Conservation (phyloP, 2,329 filamentous ascomycete genomes). For the Colletotrichum camelliae region DNA sequence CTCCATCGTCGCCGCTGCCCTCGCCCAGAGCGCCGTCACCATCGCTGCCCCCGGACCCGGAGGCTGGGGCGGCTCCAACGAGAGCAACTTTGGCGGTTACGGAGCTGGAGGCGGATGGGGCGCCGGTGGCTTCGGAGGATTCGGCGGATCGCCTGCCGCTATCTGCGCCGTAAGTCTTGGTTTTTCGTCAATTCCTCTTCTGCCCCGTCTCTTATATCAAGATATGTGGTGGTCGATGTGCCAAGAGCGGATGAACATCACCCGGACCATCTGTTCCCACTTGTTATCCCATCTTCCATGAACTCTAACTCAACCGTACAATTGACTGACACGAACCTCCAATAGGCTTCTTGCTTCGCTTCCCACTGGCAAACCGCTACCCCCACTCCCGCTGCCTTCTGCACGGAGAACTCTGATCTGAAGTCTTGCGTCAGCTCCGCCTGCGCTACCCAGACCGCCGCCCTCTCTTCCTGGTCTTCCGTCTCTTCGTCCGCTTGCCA, state of each 20-base stretch:
- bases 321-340: background rate
- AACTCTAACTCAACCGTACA: background rate
- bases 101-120: background rate
- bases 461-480: conserved; percentile 24
- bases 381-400: conserved; percentile 27
- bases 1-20: conserved; percentile 10
- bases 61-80: background rate
- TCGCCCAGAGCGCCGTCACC: conserved; percentile 10
- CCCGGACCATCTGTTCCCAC: background rate
- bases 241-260: background rate
- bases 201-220: background rate
- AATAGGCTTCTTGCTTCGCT: conserved; percentile 27
- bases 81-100: conserved; percentile 9
- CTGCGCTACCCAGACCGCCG: conserved; percentile 24
- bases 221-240: background rate
- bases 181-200: background rate
- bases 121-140: conserved; percentile 8
- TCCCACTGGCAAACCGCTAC: conserved; percentile 29
- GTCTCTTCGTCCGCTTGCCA: conserved; percentile 27
- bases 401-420: conserved; percentile 19
- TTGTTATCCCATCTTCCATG: background rate
- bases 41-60: conserved; percentile 10
- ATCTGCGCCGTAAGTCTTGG: conserved; percentile 11
- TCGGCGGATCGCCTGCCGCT: background rate
- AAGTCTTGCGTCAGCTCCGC: conserved; percentile 26